phyloP scores from a whole-genome alignment of 2,329 filamentous ascomycete species.

The Claviceps sp. region DNA sequence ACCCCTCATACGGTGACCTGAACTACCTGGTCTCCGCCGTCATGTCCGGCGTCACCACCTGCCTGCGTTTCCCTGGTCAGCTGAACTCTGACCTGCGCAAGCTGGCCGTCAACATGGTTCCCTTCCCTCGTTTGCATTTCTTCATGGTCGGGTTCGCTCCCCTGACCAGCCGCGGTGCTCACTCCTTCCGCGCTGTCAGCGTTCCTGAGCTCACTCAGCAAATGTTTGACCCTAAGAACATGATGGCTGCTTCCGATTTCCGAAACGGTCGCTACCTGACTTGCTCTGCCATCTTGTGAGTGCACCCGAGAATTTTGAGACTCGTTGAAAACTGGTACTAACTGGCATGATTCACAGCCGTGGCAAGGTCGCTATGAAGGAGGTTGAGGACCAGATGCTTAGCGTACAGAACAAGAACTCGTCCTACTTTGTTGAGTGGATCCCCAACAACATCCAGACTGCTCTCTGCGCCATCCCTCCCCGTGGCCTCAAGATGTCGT shows the following conservation, averaged over 20 bases:
- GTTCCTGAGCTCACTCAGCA: conserved; percentile 98
- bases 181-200: conserved; percentile 93
- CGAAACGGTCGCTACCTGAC: conserved; percentile 98
- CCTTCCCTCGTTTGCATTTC: conserved; percentile 99
- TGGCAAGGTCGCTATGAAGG: conserved; percentile 99
- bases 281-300: conserved; percentile 84
- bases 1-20: conserved; percentile 96
- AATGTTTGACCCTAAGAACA: conserved; percentile 99
- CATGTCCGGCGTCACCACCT: conserved; percentile 98
- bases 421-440: conserved; percentile 99
- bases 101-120: conserved; percentile 99
- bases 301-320: conserved; percentile 32
- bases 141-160: conserved; percentile 99
- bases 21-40: conserved; percentile 99
- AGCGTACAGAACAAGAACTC: conserved; percentile 99
- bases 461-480: conserved; percentile 97
- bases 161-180: conserved; percentile 68
- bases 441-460: conserved; percentile 99
- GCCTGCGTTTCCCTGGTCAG: conserved; percentile 97
- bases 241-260: conserved; percentile 99
- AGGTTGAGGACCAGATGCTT: conserved; percentile 99
- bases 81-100: conserved; percentile 99
- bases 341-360: conserved; percentile 75
- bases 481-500: conserved; percentile 95
- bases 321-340: conserved; percentile 99